Base-by-base conservation (phyloP, 2,329 filamentous ascomycete species). In the Lachnellula subtilissima region DNA sequence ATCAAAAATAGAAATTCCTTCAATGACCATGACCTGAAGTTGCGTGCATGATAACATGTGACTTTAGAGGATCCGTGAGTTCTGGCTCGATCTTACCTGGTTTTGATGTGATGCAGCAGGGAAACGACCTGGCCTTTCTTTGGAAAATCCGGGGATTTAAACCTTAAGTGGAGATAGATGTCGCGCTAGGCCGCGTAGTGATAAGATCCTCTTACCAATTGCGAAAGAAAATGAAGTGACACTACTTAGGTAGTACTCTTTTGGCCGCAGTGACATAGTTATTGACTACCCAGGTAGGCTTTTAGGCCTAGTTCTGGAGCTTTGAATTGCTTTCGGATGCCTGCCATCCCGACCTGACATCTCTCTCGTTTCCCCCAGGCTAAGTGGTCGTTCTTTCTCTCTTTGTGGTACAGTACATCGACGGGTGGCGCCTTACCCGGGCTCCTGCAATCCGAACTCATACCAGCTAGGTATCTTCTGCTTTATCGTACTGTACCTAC, bases 1-100 rank as follows among this genome's bases (percentile, higher is more conserved):
- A 62, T 63, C 50, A 67, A 65, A 67, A 68, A 64, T 61, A 61
- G 47, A 62, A 64, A 52, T 46, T 54, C 48, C 53, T 22, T 22
- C 22, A 22, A 22, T 22, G 22, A 53, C 50, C 17, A 45, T 45
- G 28, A 12, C 11, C 42, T 23, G 19, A 19, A 19, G 42, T n/a
- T 25, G 17, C 19, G 42, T 22, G 42, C 19, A 25, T 19, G 42
- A 23, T 23, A 22, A 23, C 19, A 12, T 45, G n/a, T 23, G 42
- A 45, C 17, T 45, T 17, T 9, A 45, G 19, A 12, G 42, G 23
- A 22, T 19, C 11, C 11, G 11, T 45, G n/a, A 45, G 19, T 22
- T 23, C 19, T 32, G 11, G 28, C 42, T 22, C 8, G 19, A 5
- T 8, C 42, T 45, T 25, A 6, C 11, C 17, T 19, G 11, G 0